phyloP scores from a whole-genome alignment of 192 early-diverging fungal genomes.

The Coemansia sp. region DNA sequence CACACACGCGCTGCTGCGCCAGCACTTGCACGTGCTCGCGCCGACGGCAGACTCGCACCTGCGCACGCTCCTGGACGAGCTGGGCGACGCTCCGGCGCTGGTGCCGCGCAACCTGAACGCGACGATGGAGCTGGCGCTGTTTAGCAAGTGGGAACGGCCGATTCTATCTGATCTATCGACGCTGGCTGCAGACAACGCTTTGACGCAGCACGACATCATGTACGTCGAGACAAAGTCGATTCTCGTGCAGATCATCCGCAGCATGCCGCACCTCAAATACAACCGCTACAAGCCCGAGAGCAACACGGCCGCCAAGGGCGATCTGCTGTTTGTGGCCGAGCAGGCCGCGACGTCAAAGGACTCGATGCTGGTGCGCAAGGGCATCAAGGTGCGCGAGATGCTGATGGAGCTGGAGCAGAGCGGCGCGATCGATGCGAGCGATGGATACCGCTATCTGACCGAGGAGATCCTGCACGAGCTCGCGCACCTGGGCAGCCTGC shows the following conservation, averaged over 20 bases:
- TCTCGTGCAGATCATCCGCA: conserved; percentile 90
- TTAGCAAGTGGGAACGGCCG: conserved; percentile 50
- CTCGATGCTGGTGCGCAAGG: conserved; percentile 84
- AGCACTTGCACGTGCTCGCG: conserved; percentile 78
- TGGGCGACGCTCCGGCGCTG: conserved; percentile 62
- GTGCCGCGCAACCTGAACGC: conserved; percentile 47
- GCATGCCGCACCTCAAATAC: conserved; percentile 68
- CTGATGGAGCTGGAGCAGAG: conserved; percentile 78
- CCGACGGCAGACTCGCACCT: conserved; percentile 81
- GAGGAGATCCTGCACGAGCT: conserved; percentile 91
- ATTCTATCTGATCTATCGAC: conserved; percentile 69
- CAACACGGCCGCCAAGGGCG: conserved; percentile 44
- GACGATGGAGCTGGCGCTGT: conserved; percentile 45
- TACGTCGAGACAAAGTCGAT: conserved; percentile 96
- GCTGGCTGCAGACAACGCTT: conserved; percentile 78
- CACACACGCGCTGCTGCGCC: conserved; percentile 79
- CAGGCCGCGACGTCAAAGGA: conserved; percentile 86
- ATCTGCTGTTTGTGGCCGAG: conserved; percentile 73
- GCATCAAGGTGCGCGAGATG: conserved; percentile 96
- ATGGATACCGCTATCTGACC: conserved; percentile 77
- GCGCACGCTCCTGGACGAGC: conserved; percentile 73
- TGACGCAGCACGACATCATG: conserved; percentile 92
- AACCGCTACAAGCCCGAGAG: conserved; percentile 48
- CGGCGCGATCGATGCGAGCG: conserved; percentile 67
- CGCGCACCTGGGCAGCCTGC: conserved; percentile 84